These are phyloP conservation scores for Dimocarpus longan DNA, from an alignment of 345 rosid species.

Conservation along the genomic window DNA sequence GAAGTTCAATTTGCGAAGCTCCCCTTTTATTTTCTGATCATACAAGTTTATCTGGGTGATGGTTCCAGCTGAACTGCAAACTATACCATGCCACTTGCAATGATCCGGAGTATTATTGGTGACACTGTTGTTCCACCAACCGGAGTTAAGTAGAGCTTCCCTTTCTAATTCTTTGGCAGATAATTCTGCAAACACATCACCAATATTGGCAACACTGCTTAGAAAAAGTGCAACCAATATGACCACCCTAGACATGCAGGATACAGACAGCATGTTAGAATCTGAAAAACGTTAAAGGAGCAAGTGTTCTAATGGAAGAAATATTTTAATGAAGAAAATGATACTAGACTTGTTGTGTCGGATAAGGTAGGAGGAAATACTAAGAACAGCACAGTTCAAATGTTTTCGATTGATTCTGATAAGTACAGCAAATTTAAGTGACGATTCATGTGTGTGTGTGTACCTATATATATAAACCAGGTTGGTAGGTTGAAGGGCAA, in stretches of 20 bases:
- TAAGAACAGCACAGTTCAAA: background rate
- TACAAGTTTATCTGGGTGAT: background rate
- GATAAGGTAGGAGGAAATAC: background rate
- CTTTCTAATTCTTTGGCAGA: background rate
- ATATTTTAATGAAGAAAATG: background rate
- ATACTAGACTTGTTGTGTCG: too few species aligned
- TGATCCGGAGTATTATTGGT: background rate
- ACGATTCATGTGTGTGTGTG: background rate
- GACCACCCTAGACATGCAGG: too few species aligned
- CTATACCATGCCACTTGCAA: slow-evolving; percentile 23
- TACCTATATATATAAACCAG: too few species aligned
- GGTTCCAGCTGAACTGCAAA: slow-evolving; percentile 10
- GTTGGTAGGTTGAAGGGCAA: too few species aligned
- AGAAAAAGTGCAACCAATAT: too few species aligned
- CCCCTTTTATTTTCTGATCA: rapidly evolving
- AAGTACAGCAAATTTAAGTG: background rate
- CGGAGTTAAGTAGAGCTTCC: slow-evolving; percentile 1
- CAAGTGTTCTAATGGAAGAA: background rate
- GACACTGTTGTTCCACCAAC: background rate
- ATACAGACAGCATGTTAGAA: too few species aligned
- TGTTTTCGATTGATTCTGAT: background rate
- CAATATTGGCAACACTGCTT: too few species aligned
- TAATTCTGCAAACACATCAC: too few species aligned
- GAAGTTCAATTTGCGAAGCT: slow-evolving; percentile 16
- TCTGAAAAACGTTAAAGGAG: background rate